Percentiles rank a stretch among this genome's conserved stretches.
Evolutionary conservation across 345 rosid species (phyloP).

Genomic region (Gynandropsis gynandra): DNA sequence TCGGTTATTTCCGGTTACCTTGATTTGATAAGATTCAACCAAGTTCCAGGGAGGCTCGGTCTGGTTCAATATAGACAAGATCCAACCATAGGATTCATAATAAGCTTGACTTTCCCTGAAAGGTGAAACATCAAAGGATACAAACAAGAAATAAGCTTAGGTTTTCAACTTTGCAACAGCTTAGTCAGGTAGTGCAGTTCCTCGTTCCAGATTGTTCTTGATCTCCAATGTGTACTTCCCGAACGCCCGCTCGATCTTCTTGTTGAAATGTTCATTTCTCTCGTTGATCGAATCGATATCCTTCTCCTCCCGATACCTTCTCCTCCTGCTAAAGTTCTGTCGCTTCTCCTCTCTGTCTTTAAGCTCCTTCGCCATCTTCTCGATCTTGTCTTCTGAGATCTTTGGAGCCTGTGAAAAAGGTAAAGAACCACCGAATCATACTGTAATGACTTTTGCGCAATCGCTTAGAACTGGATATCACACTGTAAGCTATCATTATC

Average conservation of each 20-base stretch:
- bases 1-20: no score
- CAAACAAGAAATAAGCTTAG: no score
- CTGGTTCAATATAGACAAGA: no score
- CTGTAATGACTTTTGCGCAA: background rate
- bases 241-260: constrained; percentile 94
- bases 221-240: constrained; percentile 95
- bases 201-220: constrained; percentile 94
- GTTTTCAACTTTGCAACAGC: constrained; percentile 12
- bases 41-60: no score
- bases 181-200: constrained; percentile 97
- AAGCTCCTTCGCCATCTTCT: constrained; percentile 61
- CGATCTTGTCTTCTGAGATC: constrained; percentile 53
- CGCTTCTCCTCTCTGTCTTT: constrained; percentile 31
- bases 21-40: no score
- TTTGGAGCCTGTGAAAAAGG: constrained; percentile 52
- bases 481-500: no score
- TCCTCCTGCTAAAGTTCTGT: constrained; percentile 92
- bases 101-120: no score
- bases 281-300: constrained; percentile 96
- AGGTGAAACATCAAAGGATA: no score
- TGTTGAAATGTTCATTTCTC: constrained; percentile 98
- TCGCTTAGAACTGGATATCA: background rate
- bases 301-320: constrained; percentile 85
- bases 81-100: no score
- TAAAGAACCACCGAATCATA: background rate